Percentiles rank a stretch among this genome's conserved stretches.
phyloP scores from a whole-genome alignment of 805 yeast genomes.

The Maudiozyma bulderi region DNA sequence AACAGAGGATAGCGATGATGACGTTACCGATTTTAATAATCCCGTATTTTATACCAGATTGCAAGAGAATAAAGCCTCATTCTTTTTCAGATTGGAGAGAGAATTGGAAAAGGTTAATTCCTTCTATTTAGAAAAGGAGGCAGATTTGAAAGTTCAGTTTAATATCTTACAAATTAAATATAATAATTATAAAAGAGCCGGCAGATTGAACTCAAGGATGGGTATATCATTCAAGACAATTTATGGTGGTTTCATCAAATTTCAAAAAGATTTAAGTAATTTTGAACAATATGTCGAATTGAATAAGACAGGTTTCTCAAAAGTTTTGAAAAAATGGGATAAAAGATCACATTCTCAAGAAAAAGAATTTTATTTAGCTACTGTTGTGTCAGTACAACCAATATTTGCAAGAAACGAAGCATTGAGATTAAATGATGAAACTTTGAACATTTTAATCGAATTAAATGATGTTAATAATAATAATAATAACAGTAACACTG shows the following conservation, averaged over 20 bases:
- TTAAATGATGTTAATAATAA: conserved; percentile 18
- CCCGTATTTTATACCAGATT: conserved; percentile 40
- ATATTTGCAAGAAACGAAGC: conserved; percentile 87
- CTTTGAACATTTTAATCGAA: conserved; percentile 20
- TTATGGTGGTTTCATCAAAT: conserved; percentile 81
- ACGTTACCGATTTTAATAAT: conserved; percentile 29
- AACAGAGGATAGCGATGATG: neutral
- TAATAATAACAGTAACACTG: neutral
- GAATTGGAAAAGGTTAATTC: conserved; percentile 91
- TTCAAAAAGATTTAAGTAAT: conserved; percentile 78
- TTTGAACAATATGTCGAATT: conserved; percentile 89
- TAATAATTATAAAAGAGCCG: conserved; percentile 36
- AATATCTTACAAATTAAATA: conserved; percentile 71
- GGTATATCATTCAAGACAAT: conserved; percentile 64
- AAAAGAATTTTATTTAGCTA: conserved; percentile 79
- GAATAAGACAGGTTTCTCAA: conserved; percentile 91
- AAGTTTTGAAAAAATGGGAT: conserved; percentile 96
- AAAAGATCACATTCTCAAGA: conserved; percentile 91
- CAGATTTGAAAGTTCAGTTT: conserved; percentile 69
- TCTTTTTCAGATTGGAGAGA: conserved; percentile 79
- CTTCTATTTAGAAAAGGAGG: conserved; percentile 86
- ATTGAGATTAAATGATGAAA: conserved; percentile 69
- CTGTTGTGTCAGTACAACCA: conserved; percentile 94
- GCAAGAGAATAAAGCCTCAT: conserved; percentile 84
- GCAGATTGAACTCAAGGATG: conserved; percentile 33